phyloP scores from a whole-genome alignment of 2,329 filamentous ascomycete species.

The Lasiodiplodia sp. region DNA sequence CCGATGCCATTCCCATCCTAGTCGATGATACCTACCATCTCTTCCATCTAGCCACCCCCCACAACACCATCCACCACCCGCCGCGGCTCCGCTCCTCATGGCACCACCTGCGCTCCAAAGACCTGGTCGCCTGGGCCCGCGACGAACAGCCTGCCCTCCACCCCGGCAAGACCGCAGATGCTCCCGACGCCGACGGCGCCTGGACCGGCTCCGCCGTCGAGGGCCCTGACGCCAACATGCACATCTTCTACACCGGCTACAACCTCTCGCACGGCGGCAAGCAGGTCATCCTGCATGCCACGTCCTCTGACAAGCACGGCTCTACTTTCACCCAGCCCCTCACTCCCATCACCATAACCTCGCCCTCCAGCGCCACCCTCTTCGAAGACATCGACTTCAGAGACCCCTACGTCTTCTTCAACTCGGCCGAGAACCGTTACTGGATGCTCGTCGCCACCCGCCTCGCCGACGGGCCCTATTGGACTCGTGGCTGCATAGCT shows the following conservation, averaged over 20 bases:
- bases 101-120: conserved; percentile 42
- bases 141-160: conserved; percentile 38
- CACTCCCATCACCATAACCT: conserved; percentile 36
- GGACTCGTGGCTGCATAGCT: conserved; percentile 49
- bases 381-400: conserved; percentile 49
- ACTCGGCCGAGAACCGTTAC: conserved; percentile 40
- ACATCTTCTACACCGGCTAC: conserved; percentile 50
- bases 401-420: conserved; percentile 48
- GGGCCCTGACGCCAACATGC: conserved; percentile 44
- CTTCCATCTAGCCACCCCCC: conserved; percentile 42
- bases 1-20: conserved; percentile 48
- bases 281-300: conserved; percentile 45
- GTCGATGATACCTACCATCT: conserved; percentile 49
- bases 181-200: conserved; percentile 43
- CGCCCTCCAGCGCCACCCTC: conserved; percentile 33
- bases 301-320: conserved; percentile 39
- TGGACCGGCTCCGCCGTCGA: conserved; percentile 48
- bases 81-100: conserved; percentile 43
- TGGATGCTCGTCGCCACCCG: conserved; percentile 51
- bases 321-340: conserved; percentile 37
- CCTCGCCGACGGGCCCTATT: conserved; percentile 43
- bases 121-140: conserved; percentile 43
- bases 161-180: conserved; percentile 34
- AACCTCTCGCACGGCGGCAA: conserved; percentile 41
- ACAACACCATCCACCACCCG: conserved; percentile 45